A percentile compares a stretch with the other conserved stretches of the same genome.
Conservation (phyloP, 192 early-diverging fungal species). For the Oehlia diaphana region DNA sequence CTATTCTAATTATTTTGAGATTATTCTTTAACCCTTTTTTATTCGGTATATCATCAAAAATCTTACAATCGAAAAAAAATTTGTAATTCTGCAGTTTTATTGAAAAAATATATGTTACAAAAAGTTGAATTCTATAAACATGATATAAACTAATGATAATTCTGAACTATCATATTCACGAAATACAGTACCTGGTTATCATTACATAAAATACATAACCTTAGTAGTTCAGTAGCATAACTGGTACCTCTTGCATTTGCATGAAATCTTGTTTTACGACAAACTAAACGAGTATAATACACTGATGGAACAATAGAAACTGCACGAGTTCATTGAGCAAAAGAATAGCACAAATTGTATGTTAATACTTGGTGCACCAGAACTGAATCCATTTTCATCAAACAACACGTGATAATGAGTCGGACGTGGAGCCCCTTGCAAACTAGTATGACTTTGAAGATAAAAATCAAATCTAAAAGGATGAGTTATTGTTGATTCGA, state of each 20-base stretch:
- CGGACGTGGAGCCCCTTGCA: background rate
- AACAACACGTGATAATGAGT: background rate
- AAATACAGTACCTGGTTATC: no score
- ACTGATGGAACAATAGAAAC: slow-evolving; percentile 49
- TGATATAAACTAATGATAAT: no score
- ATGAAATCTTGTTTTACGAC: background rate
- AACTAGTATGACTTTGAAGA: background rate
- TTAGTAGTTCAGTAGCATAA: background rate
- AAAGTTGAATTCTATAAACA: no score
- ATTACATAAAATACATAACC: background rate
- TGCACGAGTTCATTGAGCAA: slow-evolving; percentile 77
- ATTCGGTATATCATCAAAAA: no score
- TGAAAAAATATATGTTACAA: no score
- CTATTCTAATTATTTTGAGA: no score
- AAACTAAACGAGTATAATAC: background rate
- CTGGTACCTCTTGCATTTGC: background rate
- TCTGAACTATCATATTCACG: no score
- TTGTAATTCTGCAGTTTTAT: no score
- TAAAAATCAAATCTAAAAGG: background rate
- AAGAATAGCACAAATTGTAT: slow-evolving; percentile 81
- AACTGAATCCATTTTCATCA: background rate
- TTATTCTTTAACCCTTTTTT: no score
- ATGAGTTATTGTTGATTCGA: background rate
- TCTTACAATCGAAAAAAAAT: no score
- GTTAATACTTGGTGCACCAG: slow-evolving; percentile 63